Percentiles rank a stretch among this genome's conserved stretches.
Evolutionary conservation across 2,329 filamentous ascomycete species (phyloP).

Genomic region (Leptodontidium sp.): DNA sequence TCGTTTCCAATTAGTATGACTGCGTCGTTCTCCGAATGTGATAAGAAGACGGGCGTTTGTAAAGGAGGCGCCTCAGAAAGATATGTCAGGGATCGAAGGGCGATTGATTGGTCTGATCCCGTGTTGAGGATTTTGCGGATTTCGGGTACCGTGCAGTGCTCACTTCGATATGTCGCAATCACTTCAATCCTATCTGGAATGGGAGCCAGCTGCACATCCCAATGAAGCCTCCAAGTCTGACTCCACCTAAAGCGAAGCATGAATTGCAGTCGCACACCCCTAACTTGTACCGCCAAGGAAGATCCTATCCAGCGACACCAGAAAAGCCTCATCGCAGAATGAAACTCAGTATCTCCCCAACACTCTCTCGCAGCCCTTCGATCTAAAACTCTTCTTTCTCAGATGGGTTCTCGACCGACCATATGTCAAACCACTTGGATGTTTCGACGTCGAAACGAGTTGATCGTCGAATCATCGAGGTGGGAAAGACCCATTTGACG

Average conservation of each 20-base stretch:
- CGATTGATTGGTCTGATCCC: background rate
- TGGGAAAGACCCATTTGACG: slow-evolving; percentile 35
- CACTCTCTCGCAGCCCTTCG: slow-evolving; percentile 51
- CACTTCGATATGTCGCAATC: background rate
- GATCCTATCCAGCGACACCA: slow-evolving; percentile 49
- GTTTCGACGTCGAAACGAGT: slow-evolving; percentile 43
- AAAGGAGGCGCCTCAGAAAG: background rate
- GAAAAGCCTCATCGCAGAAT: slow-evolving; percentile 48
- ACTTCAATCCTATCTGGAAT: background rate
- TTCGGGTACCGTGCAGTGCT: background rate
- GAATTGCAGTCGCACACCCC: slow-evolving; percentile 53
- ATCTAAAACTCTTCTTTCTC: slow-evolving; percentile 53
- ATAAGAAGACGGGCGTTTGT: background rate
- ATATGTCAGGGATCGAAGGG: background rate
- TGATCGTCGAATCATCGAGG: slow-evolving; percentile 42
- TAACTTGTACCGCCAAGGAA: slow-evolving; percentile 57
- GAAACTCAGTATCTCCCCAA: slow-evolving; percentile 46
- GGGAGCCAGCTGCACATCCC: background rate
- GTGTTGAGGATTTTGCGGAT: background rate
- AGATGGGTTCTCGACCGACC: slow-evolving; percentile 48
- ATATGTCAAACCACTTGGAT: slow-evolving; percentile 61
- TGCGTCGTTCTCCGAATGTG: background rate
- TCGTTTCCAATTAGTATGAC: background rate
- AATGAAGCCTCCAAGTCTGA: background rate
- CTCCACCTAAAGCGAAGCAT: slow-evolving; percentile 48